Base-by-base conservation (phyloP, 2,329 filamentous ascomycete species). In the Cylindrodendrum hubeiense region DNA sequence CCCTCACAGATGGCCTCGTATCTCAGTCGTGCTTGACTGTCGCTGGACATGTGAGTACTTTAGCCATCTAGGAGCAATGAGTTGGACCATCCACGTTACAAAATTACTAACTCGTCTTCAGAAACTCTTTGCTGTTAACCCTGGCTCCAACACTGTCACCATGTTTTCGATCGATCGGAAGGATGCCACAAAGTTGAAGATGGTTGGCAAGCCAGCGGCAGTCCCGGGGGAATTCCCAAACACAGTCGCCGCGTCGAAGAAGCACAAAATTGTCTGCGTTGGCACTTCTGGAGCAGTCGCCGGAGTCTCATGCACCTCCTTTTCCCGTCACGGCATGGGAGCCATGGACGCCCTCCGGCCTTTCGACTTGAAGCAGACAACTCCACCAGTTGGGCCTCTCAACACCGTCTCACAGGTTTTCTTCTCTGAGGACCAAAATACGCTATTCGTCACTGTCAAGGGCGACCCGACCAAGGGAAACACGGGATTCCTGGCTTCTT, bases 341-440 rank as follows among this genome's bases (percentile, higher is more conserved):
- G 67, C 77, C 5, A 81, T 86, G 74, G 85, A 88, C 60, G 75
- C 60, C 1, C 79, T 86, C 0, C 81, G 84, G 0, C 60, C 78
- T 0, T 84, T 90, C 63, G 79, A 84, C 13, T 71, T 91, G 1
- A 76, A 78, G 1, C 89, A 91, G 72, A 83, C 82, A 0, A 90
- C 86, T 0, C 89, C 89, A 0, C 88, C 89, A 0, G 75, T 79
- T 0, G 89, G 88, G 0, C 88, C 89, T 0, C 76, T 79, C 2
- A 89, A 89, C 75, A 89, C 86, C 0, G 81, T 90, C 3, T 89
- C 88, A 0, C 87, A 91, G 8, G 80, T 84, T 0, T 87, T 90
- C 74, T 91, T 90, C 77, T 87, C 86, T 1, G 75, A 76, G 0
- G 87, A 91, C 56, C 82, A 87, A 66, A 78, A 74, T 0, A 81